Evolutionary conservation across 2,329 filamentous ascomycete genomes (phyloP).

Genomic region (Aureobasidium uvarum): DNA sequence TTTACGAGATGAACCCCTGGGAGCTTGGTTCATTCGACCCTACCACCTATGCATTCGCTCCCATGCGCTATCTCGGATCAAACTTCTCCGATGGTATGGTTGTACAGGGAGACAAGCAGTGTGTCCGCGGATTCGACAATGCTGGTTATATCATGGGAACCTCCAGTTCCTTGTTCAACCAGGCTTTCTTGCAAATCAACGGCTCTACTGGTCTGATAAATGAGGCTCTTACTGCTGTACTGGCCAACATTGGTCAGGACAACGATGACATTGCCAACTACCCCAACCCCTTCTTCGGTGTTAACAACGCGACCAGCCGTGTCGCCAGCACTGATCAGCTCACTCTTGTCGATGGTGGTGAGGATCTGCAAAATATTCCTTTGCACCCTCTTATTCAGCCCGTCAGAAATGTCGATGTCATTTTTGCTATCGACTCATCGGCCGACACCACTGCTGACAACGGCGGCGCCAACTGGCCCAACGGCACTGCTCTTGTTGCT

Average conservation of each 20-base stretch:
- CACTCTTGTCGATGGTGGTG: constrained; percentile 74
- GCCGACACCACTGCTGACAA: constrained; percentile 60
- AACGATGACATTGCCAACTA: constrained; percentile 74
- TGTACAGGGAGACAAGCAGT: constrained; percentile 53
- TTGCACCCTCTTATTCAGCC: constrained; percentile 75
- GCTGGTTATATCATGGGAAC: constrained; percentile 83
- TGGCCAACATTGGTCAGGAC: constrained; percentile 57
- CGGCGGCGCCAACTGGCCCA: constrained; percentile 63
- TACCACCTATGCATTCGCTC: constrained; percentile 67
- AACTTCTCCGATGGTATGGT: constrained; percentile 65
- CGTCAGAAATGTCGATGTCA: constrained; percentile 68
- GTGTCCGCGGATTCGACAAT: constrained; percentile 79
- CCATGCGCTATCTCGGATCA: constrained; percentile 68
- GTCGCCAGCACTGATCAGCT: constrained; percentile 57
- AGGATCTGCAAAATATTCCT: constrained; percentile 76
- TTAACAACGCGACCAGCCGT: constrained; percentile 58
- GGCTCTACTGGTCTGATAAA: constrained; percentile 42
- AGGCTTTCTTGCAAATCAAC: constrained; percentile 66
- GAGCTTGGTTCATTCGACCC: constrained; percentile 78
- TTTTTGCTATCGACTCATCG: constrained; percentile 76
- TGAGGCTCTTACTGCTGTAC: constrained; percentile 37
- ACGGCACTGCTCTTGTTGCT: constrained; percentile 70
- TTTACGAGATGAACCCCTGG: constrained; percentile 76
- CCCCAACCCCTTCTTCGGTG: constrained; percentile 74
- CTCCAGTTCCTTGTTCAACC: constrained; percentile 80